phyloP scores from a whole-genome alignment of 2,329 filamentous ascomycete species.

The Blastomyces percursus region DNA sequence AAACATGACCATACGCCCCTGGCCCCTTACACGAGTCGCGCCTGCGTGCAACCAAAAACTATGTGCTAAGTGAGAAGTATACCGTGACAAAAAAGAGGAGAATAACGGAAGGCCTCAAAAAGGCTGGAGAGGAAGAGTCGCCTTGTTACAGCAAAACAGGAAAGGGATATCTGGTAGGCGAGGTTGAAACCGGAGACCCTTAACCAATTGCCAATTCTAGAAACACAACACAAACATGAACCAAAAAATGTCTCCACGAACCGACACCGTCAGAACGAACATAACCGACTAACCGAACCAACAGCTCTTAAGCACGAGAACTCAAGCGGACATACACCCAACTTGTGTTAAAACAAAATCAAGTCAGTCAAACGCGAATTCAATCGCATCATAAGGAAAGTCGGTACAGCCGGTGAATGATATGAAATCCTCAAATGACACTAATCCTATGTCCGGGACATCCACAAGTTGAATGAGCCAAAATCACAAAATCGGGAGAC shows the following conservation, averaged over 20 bases:
- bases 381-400: not conserved
- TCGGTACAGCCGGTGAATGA: not conserved
- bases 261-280: too few species aligned
- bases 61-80: not conserved
- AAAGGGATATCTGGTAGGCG: not conserved
- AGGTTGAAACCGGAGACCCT: not conserved
- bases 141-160: not conserved
- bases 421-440: not conserved
- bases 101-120: not conserved
- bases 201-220: not conserved
- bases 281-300: not conserved
- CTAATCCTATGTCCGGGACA: not conserved
- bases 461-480: not conserved
- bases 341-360: not conserved
- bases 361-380: slow-evolving; percentile 3
- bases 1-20: not conserved
- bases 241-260: not conserved
- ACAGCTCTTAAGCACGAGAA: not conserved
- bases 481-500: not conserved
- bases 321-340: slow-evolving; percentile 5
- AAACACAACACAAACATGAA: not conserved
- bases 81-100: not conserved
- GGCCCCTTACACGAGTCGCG: not conserved
- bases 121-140: not conserved
- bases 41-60: not conserved